Conservation (phyloP, 2,329 filamentous ascomycete genomes). For the Cytospora paraplurivora region DNA sequence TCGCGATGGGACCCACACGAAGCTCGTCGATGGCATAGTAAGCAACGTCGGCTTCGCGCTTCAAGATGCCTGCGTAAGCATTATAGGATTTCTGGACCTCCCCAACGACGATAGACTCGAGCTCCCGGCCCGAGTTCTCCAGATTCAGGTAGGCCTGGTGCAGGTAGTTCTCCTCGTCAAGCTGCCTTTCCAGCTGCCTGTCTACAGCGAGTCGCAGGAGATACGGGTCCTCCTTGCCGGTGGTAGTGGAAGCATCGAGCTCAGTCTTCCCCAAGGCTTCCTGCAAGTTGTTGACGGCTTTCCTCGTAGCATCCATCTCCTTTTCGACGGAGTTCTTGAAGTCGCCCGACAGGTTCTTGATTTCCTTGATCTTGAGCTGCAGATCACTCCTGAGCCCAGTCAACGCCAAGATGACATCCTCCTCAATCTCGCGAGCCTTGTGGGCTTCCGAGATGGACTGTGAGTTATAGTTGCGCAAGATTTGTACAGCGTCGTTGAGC, state of each 20-base stretch:
- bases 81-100: conserved; percentile 99
- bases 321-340: conserved; percentile 97
- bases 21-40: conserved; percentile 79
- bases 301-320: conserved; percentile 84
- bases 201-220: conserved; percentile 84
- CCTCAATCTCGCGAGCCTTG: conserved; percentile 88
- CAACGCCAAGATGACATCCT: conserved; percentile 85
- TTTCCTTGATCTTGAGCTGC: conserved; percentile 97
- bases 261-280: conserved; percentile 81
- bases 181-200: conserved; percentile 85
- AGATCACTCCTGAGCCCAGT: conserved; percentile 85
- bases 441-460: conserved; percentile 76
- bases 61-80: conserved; percentile 86
- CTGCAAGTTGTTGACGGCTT: conserved; percentile 77
- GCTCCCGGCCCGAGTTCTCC: conserved; percentile 88
- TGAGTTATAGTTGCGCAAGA: conserved; percentile 81
- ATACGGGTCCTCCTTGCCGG: conserved; percentile 90
- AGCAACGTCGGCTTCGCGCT: conserved; percentile 80
- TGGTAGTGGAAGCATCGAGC: conserved; percentile 71
- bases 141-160: conserved; percentile 95
- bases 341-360: conserved; percentile 88
- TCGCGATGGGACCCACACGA: conserved; percentile 80
- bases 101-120: conserved; percentile 94
- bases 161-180: conserved; percentile 96
- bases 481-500: conserved; percentile 82